Conservation (phyloP, 306 rosid genomes). For the Quillaja saponaria region DNA sequence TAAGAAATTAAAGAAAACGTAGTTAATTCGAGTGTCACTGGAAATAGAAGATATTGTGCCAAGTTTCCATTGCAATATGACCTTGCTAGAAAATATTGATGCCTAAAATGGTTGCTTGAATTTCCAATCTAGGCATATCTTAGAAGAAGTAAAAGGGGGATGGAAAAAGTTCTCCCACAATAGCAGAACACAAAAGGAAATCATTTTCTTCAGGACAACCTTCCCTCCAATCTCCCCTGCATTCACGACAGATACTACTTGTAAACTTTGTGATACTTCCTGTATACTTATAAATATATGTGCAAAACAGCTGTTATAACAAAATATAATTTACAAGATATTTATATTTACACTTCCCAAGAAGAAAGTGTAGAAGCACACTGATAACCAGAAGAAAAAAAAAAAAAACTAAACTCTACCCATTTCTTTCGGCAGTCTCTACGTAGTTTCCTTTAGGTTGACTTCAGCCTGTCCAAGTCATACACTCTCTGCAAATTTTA, state of each 20-base stretch:
- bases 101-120: background rate
- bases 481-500: conserved; percentile 51
- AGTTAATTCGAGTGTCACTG: no score
- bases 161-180: no score
- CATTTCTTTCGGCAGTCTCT: conserved; percentile 5
- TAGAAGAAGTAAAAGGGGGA: background rate
- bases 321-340: conserved; percentile 26
- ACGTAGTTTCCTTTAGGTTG: conserved; percentile 39
- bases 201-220: no score
- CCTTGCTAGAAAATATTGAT: background rate
- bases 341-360: conserved; percentile 29
- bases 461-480: conserved; percentile 63
- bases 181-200: no score
- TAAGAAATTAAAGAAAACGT: no score
- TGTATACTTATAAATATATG: background rate
- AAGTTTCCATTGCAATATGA: background rate
- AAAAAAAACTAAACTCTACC: conserved; percentile 25
- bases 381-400: background rate
- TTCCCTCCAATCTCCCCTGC: no score
- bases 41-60: background rate
- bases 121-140: background rate
- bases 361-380: background rate
- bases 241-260: no score
- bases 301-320: conserved; percentile 13
- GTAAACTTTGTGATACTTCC: no score